Evolutionary conservation across 371 early-diverging fungal genomes (phyloP).

Genomic region (Smittium culicis): DNA sequence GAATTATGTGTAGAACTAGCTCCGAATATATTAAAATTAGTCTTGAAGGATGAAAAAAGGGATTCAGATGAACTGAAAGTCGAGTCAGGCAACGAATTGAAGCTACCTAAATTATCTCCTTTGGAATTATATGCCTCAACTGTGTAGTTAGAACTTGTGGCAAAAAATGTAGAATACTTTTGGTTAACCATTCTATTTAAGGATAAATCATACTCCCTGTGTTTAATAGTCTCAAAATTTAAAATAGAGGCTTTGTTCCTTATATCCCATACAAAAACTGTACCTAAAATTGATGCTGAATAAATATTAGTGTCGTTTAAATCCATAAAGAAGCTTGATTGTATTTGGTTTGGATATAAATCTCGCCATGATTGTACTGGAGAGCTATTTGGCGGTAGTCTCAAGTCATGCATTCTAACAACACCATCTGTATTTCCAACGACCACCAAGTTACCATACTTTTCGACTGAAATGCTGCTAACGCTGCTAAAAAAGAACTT

Average conservation of each 20-base stretch:
- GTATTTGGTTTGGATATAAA: constrained; percentile 13
- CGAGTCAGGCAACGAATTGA: not conserved
- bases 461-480: constrained; percentile 7
- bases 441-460: constrained; percentile 14
- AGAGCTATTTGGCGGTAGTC: constrained; percentile 15
- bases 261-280: constrained; percentile 29
- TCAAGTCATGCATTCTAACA: constrained; percentile 30
- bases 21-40: not conserved
- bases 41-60: not conserved
- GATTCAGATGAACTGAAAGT: not conserved
- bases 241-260: constrained; percentile 18
- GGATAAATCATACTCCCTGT: constrained; percentile 13
- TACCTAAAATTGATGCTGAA: constrained; percentile 22
- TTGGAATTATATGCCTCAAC: constrained; percentile 32
- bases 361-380: constrained; percentile 28
- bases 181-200: constrained; percentile 25
- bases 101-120: constrained; percentile 21
- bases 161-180: constrained; percentile 21
- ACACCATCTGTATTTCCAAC: constrained; percentile 21
- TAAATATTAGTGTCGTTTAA: constrained; percentile 22
- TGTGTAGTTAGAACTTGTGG: constrained; percentile 23
- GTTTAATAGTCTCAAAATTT: constrained; percentile 12
- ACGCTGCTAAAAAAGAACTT: constrained; percentile 9
- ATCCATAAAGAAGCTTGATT: constrained; percentile 21
- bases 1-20: too few relatives aligned